A percentile compares a stretch with the other conserved stretches of the same genome.
phyloP scores from a whole-genome alignment of 2,329 filamentous ascomycete genomes.

The Dothidotthia symphoricarpi region DNA sequence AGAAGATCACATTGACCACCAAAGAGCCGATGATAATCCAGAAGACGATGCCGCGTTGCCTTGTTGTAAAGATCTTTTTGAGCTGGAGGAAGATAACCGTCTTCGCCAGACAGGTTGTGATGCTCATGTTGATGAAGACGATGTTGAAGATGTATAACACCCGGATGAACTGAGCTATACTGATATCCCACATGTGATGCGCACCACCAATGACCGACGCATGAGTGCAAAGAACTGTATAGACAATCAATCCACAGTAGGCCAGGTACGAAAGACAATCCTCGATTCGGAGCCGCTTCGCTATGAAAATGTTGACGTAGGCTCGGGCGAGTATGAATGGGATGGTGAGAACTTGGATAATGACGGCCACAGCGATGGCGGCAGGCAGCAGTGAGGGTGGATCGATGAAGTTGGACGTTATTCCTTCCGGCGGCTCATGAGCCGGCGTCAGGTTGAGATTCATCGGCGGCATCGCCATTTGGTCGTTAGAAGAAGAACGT shows the following conservation, averaged over 20 bases:
- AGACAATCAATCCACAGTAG: too few relatives aligned
- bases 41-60: constrained; percentile 4
- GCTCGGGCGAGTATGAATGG: neutral
- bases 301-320: neutral
- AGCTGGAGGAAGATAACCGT: constrained; percentile 9
- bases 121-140: too few relatives aligned
- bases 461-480: neutral
- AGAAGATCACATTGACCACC: constrained; percentile 6
- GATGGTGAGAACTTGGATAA: neutral
- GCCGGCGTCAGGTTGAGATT: too few relatives aligned
- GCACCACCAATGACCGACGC: neutral
- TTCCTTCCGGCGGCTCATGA: too few relatives aligned
- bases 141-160: constrained; percentile 3
- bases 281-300: neutral
- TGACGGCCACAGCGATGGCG: neutral
- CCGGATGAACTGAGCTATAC: neutral
- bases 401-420: constrained; percentile 1
- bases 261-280: too few relatives aligned
- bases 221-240: too few relatives aligned
- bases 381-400: neutral
- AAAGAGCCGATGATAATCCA: constrained; percentile 9
- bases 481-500: too few relatives aligned
- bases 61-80: constrained; percentile 11
- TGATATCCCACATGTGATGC: constrained; percentile 6
- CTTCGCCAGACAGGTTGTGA: constrained; percentile 3